Evolutionary conservation across 176 grass and related monocot genomes (phyloP), one percentile per base, ranked within the genome.

Genomic region (Neostapfia colusana): DNA sequence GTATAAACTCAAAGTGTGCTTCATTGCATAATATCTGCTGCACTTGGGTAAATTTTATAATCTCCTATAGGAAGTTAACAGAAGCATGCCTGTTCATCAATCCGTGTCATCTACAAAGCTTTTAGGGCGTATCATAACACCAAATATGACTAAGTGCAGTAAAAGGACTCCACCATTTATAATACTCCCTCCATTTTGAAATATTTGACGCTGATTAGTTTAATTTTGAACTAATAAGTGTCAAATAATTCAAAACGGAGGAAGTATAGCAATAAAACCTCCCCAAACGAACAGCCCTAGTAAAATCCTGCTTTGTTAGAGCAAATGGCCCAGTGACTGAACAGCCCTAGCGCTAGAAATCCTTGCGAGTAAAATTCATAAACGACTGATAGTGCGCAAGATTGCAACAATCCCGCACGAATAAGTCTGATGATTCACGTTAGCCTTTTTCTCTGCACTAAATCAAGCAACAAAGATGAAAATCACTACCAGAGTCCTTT

Each of bases 271-370:
- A 57, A 15, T 65, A 80, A 66, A n/a, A n/a, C n/a, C n/a, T n/a
- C n/a, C n/a, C n/a, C n/a, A 21, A 54, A 54, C n/a, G n/a, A n/a
- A n/a, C n/a, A 54, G 1, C 20, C 51, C 51, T 21, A 54, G 51
- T 64, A 65, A 7, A 36, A 10, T n/a, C 25, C 24, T 53, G 24
- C 34, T 56, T n/a, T 31, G 55, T 39, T 10, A 53, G 7, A 37
- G 2, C 8, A 14, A 63, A 39, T 2, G 41, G 39, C 49, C 45
- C 14, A 21, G 38, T 28, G 14, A 49, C 28, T 15, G 37, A 69
- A 8, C 54, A 53, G 61, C 70, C 63, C 60, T 58, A 79, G n/a
- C n/a, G 63, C 18, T 64, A 43, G 4, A 38, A 88, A 74, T 41
- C 49, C 21, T 48, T 27, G 34, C 51, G 1, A 51, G 48, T 20